Percentiles rank a stretch among this genome's conserved stretches.
phyloP scores from a whole-genome alignment of 225 moss, liverwort and hornwort genomes.

The Marchantia paleacea region DNA sequence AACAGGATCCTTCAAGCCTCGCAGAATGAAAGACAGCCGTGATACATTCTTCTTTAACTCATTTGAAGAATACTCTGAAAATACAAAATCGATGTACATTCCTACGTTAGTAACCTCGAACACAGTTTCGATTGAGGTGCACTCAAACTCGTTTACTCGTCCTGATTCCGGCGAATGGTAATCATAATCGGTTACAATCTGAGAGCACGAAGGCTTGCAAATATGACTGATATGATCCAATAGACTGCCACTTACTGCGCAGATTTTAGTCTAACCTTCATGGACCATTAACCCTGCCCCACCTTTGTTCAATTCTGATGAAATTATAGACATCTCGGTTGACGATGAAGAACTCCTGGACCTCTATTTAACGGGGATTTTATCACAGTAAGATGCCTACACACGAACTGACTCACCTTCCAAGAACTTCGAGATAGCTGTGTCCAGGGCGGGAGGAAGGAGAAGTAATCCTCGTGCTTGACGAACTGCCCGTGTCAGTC shows the following conservation, averaged over 20 bases:
- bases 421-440: conserved; percentile 44
- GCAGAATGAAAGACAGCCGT: conserved; percentile 58
- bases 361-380: no score
- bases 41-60: conserved; percentile 89
- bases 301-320: no score
- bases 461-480: conserved; percentile 39
- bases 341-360: no score
- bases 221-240: no score
- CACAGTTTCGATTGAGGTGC: neutral
- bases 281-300: no score
- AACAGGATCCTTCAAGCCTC: conserved; percentile 45
- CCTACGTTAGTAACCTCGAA: no score
- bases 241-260: no score
- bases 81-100: neutral
- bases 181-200: no score
- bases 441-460: conserved; percentile 40
- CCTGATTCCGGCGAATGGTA: neutral
- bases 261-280: no score
- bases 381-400: no score
- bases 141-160: neutral
- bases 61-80: conserved; percentile 63
- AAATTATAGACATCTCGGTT: no score
- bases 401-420: conserved; percentile 22
- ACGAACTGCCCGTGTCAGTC: conserved; percentile 36
- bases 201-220: no score